phyloP scores from a whole-genome alignment of 1,139 yeast genomes.

The Nakaseomyces glabratus region DNA sequence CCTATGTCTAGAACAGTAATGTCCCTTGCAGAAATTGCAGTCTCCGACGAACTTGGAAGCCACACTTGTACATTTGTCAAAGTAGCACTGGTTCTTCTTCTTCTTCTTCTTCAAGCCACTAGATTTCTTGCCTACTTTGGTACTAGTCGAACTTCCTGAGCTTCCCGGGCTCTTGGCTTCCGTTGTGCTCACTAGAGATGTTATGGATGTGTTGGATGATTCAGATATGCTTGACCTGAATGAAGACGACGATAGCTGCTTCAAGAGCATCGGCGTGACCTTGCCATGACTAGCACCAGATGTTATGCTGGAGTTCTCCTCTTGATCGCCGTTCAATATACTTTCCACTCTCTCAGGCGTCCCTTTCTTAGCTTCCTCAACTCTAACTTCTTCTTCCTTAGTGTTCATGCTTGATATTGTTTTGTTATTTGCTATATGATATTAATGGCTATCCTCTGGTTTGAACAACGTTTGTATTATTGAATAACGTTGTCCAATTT shows the following conservation, averaged over 20 bases:
- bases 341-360: slow-evolving; percentile 2
- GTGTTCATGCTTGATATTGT: neutral
- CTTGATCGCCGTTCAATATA: slow-evolving; percentile 4
- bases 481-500: too few relatives aligned
- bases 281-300: too few relatives aligned
- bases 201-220: slow-evolving; percentile 1
- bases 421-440: neutral
- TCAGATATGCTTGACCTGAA: neutral
- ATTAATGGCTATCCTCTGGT: too few relatives aligned
- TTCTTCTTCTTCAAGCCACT: slow-evolving; percentile 30
- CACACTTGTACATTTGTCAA: slow-evolving; percentile 50
- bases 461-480: too few relatives aligned
- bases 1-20: slow-evolving; percentile 81
- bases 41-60: slow-evolving; percentile 83
- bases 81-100: slow-evolving; percentile 56
- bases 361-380: slow-evolving; percentile 3
- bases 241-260: slow-evolving; percentile 1
- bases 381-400: slow-evolving; percentile 4
- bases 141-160: neutral
- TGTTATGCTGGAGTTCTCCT: neutral
- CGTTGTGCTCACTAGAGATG: neutral
- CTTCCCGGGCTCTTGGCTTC: neutral
- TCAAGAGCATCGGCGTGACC: slow-evolving; percentile 4
- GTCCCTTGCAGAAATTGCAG: slow-evolving; percentile 78
- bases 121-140: slow-evolving; percentile 4